Base-by-base conservation (phyloP, 78 protist species). In the Speleostelium caveatum region DNA sequence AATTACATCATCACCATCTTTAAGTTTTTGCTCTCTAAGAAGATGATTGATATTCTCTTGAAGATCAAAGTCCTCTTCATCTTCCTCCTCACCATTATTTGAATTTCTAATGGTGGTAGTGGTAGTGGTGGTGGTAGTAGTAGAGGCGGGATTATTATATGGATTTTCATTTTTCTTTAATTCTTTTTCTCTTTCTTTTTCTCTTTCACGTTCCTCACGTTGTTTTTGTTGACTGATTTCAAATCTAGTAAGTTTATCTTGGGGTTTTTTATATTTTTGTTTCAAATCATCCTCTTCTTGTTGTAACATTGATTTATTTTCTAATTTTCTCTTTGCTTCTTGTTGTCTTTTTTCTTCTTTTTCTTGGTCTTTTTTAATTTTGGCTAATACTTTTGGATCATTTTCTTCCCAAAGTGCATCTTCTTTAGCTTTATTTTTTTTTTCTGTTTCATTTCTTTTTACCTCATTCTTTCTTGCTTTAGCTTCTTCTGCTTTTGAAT, bases 401-500 rank as follows among this genome's bases (percentile, higher is more conserved):
- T 39, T 88, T 35, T 88, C 94, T 49, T 38, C 80, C 94, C 94
- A 88, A 39, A 59, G 16, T 28, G 86, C 73, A 59, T 88, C 94
- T 32, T 88, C 94, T 62, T 76, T 71, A 7, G 61, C 86, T 49
- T 36, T 58, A 45, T 14, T 38, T 26, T 88, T 88, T 32, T 38
- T 88, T 22, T 88, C 94, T 55, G 55, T 72, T 49, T 71, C 94
- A 55, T 42, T 59, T 24, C 24, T 69, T 66, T 67, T 88, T 22
- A 63, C 87, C 22, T 88, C 77, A 17, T 32, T 26, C 33, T 88
- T 88, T 65, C 67, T 88, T 19, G 86, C 86, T 75, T 69, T 63
- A n/a, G 94, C 94, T 39, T 88, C 94, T 28, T 88, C 94, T 28
- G 87, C 16, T 68, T 88, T 88, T 24, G 71, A 26, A 38, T 88